Conservation (phyloP, 768 basidiomycete species). For the Austroboletus festivus region DNA sequence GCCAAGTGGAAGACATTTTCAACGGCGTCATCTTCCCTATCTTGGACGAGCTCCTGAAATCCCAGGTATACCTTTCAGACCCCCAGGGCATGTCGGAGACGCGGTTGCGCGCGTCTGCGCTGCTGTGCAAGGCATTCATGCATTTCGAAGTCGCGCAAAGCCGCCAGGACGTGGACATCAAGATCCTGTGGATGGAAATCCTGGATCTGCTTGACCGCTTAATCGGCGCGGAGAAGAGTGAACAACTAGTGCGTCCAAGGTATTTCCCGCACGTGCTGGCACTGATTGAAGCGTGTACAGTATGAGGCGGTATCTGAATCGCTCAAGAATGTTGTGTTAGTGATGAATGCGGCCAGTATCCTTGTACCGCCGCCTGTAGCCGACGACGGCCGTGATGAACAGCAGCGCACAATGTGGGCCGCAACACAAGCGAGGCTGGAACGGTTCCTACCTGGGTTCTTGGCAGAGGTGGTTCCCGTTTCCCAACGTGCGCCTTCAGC, state of each 20-base stretch:
- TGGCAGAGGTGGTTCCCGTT: slow-evolving; percentile 62
- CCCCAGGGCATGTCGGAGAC: slow-evolving; percentile 90
- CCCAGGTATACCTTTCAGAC: slow-evolving; percentile 74
- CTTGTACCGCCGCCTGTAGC: slow-evolving; percentile 56
- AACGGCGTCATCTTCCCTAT: slow-evolving; percentile 88
- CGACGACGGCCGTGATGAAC: slow-evolving; percentile 51
- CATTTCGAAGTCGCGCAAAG: slow-evolving; percentile 81
- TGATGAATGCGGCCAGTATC: slow-evolving; percentile 88
- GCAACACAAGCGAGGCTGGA: slow-evolving; percentile 85
- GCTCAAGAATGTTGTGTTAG: slow-evolving; percentile 92
- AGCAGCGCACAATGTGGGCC: slow-evolving; percentile 74
- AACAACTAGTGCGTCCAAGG: slow-evolving; percentile 63
- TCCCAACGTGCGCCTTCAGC: slow-evolving; percentile 18
- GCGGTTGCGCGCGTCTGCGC: slow-evolving; percentile 78
- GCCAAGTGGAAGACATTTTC: slow-evolving; percentile 79
- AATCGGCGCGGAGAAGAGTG: slow-evolving; percentile 81
- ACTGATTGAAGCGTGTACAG: slow-evolving; percentile 39
- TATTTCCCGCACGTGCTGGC: neutral
- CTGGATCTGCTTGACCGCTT: slow-evolving; percentile 85
- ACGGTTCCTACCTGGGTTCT: slow-evolving; percentile 87
- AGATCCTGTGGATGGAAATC: slow-evolving; percentile 83
- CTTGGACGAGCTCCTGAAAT: slow-evolving; percentile 85
- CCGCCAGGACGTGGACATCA: slow-evolving; percentile 56
- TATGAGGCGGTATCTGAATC: slow-evolving; percentile 95
- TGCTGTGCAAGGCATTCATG: slow-evolving; percentile 95